These are phyloP conservation scores for Russula griseocarnosa DNA, from an alignment of 768 basidiomycete genomes.

Conservation along the genomic window DNA sequence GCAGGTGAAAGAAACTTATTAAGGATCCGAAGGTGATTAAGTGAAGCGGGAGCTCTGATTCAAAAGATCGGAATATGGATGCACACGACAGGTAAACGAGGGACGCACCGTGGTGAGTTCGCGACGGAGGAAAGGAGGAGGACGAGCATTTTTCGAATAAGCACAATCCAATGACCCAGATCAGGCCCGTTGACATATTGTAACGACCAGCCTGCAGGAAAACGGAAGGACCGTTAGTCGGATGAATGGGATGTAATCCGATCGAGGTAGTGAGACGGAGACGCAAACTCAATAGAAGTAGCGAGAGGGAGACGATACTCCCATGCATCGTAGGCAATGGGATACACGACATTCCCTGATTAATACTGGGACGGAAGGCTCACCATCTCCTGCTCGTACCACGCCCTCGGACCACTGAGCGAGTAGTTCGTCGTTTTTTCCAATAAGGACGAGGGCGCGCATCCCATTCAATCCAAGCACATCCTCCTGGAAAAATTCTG, in stretches of 20 bases:
- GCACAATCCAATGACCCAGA: conserved; percentile 54
- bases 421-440: conserved; percentile 45
- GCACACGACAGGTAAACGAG: conserved; percentile 1
- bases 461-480: conserved; percentile 52
- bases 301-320: not conserved
- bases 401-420: conserved; percentile 46
- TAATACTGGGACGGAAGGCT: conserved; percentile 21
- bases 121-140: conserved; percentile 54
- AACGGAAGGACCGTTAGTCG: conserved; percentile 29
- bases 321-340: not conserved
- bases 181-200: conserved; percentile 38
- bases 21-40: not conserved
- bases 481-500: conserved; percentile 49
- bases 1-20: conserved; percentile 17
- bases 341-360: not conserved
- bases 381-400: conserved; percentile 32
- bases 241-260: not conserved
- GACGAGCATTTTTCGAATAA: conserved; percentile 48
- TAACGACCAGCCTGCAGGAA: conserved; percentile 40
- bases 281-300: not conserved
- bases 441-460: conserved; percentile 62
- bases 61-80: not conserved
- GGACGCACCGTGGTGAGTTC: conserved; percentile 46
- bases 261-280: too few species aligned
- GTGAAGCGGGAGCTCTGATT: conserved; percentile 15